phyloP scores from a whole-genome alignment of 2,329 filamentous ascomycete species.

The Pezicula rhizophila region DNA sequence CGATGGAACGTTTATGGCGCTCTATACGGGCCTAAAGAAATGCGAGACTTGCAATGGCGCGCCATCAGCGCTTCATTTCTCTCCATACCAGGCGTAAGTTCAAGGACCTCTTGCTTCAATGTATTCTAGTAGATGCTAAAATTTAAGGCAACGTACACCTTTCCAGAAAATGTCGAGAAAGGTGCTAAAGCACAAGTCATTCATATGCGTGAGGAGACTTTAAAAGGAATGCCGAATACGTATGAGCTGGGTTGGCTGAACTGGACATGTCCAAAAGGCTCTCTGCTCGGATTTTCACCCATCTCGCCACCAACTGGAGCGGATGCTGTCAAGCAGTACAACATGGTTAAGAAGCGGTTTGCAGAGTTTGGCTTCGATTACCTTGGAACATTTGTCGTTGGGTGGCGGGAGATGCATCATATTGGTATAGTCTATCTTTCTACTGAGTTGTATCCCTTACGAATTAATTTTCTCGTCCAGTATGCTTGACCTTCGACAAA shows the following conservation, averaged over 20 bases:
- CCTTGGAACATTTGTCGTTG: conserved; percentile 43
- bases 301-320: conserved; percentile 40
- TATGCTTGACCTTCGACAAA: conserved; percentile 6
- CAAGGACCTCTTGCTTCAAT: conserved; percentile 17
- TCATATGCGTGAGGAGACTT: conserved; percentile 28
- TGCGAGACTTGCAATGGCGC: conserved; percentile 27
- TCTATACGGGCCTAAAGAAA: conserved; percentile 29
- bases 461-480: background rate
- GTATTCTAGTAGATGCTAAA: no score
- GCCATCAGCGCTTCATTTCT: conserved; percentile 31
- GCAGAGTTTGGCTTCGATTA: conserved; percentile 41
- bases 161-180: conserved; percentile 22
- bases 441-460: background rate
- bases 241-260: conserved; percentile 17
- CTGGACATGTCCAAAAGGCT: conserved; percentile 7
- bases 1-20: conserved; percentile 47
- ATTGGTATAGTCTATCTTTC: conserved; percentile 28
- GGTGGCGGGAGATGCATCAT: conserved; percentile 47
- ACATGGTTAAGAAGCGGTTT: conserved; percentile 31
- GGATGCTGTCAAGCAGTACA: conserved; percentile 39
- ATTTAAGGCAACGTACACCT: conserved; percentile 30
- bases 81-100: conserved; percentile 7
- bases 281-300: conserved; percentile 34
- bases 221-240: conserved; percentile 19
- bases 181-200: conserved; percentile 28